A percentile compares a stretch with the other conserved stretches of the same genome.
phyloP scores from a whole-genome alignment of 805 yeast genomes.

The Myxozyma udenii region DNA sequence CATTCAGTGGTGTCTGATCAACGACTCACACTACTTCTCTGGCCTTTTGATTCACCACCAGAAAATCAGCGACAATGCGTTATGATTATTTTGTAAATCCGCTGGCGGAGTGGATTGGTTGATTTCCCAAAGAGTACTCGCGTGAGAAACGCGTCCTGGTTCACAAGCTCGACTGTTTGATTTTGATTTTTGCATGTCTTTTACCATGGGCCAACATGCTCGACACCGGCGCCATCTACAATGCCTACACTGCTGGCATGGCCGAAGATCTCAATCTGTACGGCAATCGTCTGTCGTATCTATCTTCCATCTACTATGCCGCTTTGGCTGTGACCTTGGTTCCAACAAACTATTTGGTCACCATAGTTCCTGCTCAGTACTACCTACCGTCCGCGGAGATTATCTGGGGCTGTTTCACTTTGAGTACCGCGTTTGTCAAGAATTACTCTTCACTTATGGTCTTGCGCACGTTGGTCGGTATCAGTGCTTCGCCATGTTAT shows the following conservation, averaged over 20 bases:
- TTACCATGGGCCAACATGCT: slow-evolving; percentile 16
- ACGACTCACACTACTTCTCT: too few relatives aligned
- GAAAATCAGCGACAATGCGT: not conserved
- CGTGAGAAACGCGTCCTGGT: slow-evolving; percentile 20
- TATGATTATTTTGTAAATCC: slow-evolving; percentile 17
- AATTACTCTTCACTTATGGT: slow-evolving; percentile 36
- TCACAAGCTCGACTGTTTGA: slow-evolving; percentile 16
- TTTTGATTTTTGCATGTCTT: slow-evolving; percentile 9
- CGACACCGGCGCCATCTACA: slow-evolving; percentile 31
- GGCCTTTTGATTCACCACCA: too few relatives aligned
- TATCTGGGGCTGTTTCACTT: slow-evolving; percentile 42
- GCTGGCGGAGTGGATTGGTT: slow-evolving; percentile 12
- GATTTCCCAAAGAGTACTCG: slow-evolving; percentile 13
- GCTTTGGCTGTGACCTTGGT: slow-evolving; percentile 41
- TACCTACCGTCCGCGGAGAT: slow-evolving; percentile 41
- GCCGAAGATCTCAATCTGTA: slow-evolving; percentile 35
- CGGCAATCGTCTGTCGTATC: slow-evolving; percentile 34
- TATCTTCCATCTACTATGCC: slow-evolving; percentile 31
- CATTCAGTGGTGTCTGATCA: too few relatives aligned
- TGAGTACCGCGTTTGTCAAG: slow-evolving; percentile 36
- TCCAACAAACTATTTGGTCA: slow-evolving; percentile 41
- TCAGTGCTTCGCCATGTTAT: slow-evolving; percentile 45
- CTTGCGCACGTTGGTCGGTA: slow-evolving; percentile 44
- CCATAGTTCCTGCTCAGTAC: slow-evolving; percentile 36
- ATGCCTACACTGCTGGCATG: slow-evolving; percentile 47